Conservation (phyloP, 768 basidiomycete genomes). For the Boletus tomentosulus region DNA sequence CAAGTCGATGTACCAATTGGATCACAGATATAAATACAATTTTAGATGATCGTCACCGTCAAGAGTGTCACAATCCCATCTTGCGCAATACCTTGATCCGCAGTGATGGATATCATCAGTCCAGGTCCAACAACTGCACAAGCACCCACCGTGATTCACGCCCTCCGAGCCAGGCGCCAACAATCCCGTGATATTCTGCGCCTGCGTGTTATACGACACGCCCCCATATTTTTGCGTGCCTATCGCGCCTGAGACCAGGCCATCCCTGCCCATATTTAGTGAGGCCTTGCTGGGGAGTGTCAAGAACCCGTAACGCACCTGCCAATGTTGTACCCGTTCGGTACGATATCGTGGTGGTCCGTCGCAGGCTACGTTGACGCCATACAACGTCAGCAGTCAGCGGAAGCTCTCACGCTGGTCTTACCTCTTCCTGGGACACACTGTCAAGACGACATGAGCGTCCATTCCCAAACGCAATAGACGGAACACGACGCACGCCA, state of each 20-base stretch:
- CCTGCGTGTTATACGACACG: slow-evolving; percentile 44
- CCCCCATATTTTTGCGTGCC: slow-evolving; percentile 40
- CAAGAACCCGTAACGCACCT: slow-evolving; percentile 26
- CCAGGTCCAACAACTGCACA: not conserved
- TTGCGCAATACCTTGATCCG: slow-evolving; percentile 46
- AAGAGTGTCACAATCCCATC: slow-evolving; percentile 55
- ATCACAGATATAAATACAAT: not conserved
- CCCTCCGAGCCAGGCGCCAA: slow-evolving; percentile 48
- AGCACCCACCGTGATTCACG: slow-evolving; percentile 48
- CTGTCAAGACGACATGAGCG: slow-evolving; percentile 19
- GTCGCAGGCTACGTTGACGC: slow-evolving; percentile 19
- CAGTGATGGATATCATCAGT: not conserved
- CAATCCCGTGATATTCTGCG: slow-evolving; percentile 48
- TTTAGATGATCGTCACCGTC: slow-evolving; percentile 44
- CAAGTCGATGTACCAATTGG: not conserved
- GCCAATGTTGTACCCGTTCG: slow-evolving; percentile 49
- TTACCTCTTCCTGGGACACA: slow-evolving; percentile 45
- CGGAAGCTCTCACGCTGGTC: not conserved
- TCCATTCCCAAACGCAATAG: not conserved
- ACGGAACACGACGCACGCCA: slow-evolving; percentile 41
- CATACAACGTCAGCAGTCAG: not conserved
- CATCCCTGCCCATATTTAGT: slow-evolving; percentile 25
- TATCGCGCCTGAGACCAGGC: slow-evolving; percentile 35
- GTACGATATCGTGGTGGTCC: slow-evolving; percentile 38
- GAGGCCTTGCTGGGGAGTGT: not conserved